Evolutionary conservation across 164 flowering plant genomes (phyloP), one percentile per base, ranked within the genome.

Genomic region (Annona cherimola): DNA sequence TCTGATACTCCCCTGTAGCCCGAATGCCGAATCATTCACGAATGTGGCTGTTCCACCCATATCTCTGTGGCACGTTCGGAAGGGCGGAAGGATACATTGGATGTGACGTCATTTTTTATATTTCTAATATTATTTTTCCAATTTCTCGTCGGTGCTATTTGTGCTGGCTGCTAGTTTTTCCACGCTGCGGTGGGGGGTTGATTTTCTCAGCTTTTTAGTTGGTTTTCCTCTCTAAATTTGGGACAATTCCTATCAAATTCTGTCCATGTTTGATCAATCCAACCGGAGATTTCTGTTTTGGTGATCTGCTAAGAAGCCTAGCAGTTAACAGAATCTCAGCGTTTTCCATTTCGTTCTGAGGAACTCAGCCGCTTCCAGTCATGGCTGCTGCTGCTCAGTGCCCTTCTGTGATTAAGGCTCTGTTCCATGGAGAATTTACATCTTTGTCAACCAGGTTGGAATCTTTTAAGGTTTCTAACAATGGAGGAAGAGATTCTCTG

Each of bases 351-450:
- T 26, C 35, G 35, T 26, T 1, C 35, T 26, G 35, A 26, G 35
- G 35, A 26, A 26, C 35, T 26, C 35, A 26, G 35, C 35, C 73
- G 70, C 8, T 74, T 66, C 55, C 69, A 67, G 61, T 66, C 42
- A 90, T 88, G 94, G 87, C 80, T 74, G 84, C 83, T 73, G 64
- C 79, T 76, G 70, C 76, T 75, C 83, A 80, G 72, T 79, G 71
- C 84, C 87, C 84, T 74, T 76, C 66, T 77, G 78, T 83, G 67
- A 73, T 84, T 68, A 41, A 40, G 43, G 68, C 73, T 57, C 80
- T 75, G 71, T 76, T 59, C 26, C 73, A 78, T 66, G 83, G 69
- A 54, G 73, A 77, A 43, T 72, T 72, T 18, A 70, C 72, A 71
- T 60, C 20, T 64, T 73, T 76, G 12, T 61, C 68, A 64, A 70